These are phyloP conservation scores for Syncephalis fuscata DNA, from an alignment of 371 early-diverging fungal species.

Conservation along the genomic window DNA sequence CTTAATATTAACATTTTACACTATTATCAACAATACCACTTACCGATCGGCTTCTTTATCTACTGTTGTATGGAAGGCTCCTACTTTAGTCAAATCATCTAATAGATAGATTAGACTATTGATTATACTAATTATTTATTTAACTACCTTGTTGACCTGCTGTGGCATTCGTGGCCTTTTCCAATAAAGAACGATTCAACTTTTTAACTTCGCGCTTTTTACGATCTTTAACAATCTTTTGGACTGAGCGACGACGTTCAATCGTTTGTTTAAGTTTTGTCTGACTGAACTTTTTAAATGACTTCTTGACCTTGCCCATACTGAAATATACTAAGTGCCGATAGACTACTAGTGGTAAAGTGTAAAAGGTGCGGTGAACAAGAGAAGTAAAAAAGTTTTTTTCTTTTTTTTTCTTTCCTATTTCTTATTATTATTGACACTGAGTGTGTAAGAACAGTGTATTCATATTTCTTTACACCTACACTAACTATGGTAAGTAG, in stretches of 20 bases:
- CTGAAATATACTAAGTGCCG: not conserved
- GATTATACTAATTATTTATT: not conserved
- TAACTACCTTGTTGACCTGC: conserved; percentile 17
- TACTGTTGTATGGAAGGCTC: not conserved
- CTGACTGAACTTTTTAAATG: conserved; percentile 77
- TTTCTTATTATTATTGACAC: no score
- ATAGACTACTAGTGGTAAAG: no score
- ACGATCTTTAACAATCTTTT: conserved; percentile 44
- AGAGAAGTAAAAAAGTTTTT: no score
- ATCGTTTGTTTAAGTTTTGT: conserved; percentile 54
- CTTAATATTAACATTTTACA: not conserved
- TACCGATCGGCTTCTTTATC: not conserved
- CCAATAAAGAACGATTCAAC: conserved; percentile 2
- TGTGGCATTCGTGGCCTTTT: conserved; percentile 15
- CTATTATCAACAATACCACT: not conserved
- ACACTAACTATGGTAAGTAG: no score
- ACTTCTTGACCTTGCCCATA: conserved; percentile 64
- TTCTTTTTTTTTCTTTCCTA: no score
- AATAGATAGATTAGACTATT: not conserved
- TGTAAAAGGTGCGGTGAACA: no score
- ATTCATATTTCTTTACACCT: no score
- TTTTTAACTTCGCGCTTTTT: conserved; percentile 18
- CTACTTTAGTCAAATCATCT: not conserved
- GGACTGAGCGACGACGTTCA: conserved; percentile 41
- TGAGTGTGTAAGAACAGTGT: no score